Percentiles rank a stretch among this genome's conserved stretches.
Evolutionary conservation across 192 early-diverging fungal genomes (phyloP).

Genomic region (Coemansia sp.): DNA sequence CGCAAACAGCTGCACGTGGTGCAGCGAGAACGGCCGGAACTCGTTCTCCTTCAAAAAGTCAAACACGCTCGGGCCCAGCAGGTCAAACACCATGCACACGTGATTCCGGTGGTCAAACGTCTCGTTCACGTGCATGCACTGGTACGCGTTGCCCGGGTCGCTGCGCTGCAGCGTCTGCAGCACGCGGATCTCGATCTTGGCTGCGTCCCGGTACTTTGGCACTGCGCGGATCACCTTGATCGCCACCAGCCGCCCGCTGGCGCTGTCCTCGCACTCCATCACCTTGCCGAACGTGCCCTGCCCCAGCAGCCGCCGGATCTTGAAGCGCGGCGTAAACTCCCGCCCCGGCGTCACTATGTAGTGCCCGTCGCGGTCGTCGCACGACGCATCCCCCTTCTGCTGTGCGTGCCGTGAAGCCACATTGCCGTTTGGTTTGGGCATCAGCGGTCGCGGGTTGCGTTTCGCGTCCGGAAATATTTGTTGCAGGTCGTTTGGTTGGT

Average conservation of each 20-base stretch:
- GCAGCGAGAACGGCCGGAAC: conserved; percentile 82
- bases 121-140: conserved; percentile 85
- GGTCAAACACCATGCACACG: conserved; percentile 98
- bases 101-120: conserved; percentile 89
- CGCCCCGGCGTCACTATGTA: conserved; percentile 75
- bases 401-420: conserved; percentile 12
- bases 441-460: conserved; percentile 24
- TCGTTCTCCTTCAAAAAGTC: conserved; percentile 94
- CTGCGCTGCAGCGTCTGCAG: conserved; percentile 72
- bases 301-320: conserved; percentile 81
- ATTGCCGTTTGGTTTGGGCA: conserved; percentile 25
- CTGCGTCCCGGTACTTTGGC: conserved; percentile 94
- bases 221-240: conserved; percentile 94
- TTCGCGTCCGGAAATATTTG: conserved; percentile 39
- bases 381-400: conserved; percentile 54
- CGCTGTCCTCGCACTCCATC: conserved; percentile 78
- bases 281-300: conserved; percentile 99
- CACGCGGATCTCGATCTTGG: conserved; percentile 85
- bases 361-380: conserved; percentile 93
- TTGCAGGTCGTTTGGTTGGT: conserved; percentile 36
- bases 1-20: conserved; percentile 84
- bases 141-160: conserved; percentile 79
- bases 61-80: conserved; percentile 83
- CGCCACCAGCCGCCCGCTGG: conserved; percentile 60
- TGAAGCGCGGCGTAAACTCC: conserved; percentile 77